Base-by-base conservation (phyloP, 1,139 yeast species). In the Maudiozyma humilis region DNA sequence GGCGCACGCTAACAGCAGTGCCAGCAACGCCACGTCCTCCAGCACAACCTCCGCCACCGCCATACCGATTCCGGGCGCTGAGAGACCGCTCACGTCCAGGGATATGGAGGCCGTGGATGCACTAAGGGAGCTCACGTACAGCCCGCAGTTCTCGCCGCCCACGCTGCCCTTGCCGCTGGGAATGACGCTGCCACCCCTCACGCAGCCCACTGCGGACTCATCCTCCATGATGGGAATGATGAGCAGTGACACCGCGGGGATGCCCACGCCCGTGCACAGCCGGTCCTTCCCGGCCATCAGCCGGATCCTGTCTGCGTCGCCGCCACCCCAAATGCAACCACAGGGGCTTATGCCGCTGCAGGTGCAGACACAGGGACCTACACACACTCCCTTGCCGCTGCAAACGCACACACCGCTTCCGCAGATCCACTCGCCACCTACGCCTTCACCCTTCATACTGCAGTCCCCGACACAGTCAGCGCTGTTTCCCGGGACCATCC, bases 71-170 rank as follows among this genome's bases (percentile, higher is more conserved):
- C 32, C 17, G 25, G 25, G 23, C 1, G 40, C 17, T 40, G 44
- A 23, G 10, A 10, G 14, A n/a, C 17, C 38, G 14, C 32, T 42
- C 7, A 36, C 44, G 17, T 19, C 49, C 10, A 44, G 51, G 30
- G 53, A 49, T 30, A 39, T 50, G 48, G 53, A 48, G 15, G 53
- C 52, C 3, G 48, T 47, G 12, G 48, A 51, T 36, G 54, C 53
- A 2, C 32, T 51, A 18, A 34, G 54, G 14, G 54, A 48, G 27
- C 36, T 50, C 27, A 49, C 52, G 25, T 46, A 48, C 34, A 47
- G 48, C 29, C 54, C 49, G 7, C 30, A 32, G 17, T 32, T 33
- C 13, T 20, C 33, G 2, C 41, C 42, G 10, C 39, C 39, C 12
- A 25, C 27, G 27, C 23, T 20, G n/a, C n/a, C n/a, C n/a, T n/a